These are phyloP conservation scores for Syzygium malaccense DNA, from an alignment of 441 rosid genomes.

Conservation along the genomic window DNA sequence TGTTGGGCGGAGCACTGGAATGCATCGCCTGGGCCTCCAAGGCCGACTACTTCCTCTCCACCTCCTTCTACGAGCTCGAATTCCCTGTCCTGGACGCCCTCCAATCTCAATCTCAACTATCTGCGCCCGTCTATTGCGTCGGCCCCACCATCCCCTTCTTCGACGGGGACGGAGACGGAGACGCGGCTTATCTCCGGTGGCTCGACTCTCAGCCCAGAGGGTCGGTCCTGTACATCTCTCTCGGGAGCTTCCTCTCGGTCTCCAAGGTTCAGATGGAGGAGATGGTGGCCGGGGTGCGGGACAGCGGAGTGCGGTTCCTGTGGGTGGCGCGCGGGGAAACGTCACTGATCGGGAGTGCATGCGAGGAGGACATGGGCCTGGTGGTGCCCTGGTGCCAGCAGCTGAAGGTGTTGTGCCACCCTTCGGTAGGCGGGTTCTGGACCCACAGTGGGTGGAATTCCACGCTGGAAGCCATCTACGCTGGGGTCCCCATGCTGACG, in stretches of 20 bases:
- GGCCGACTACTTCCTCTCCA: neutral
- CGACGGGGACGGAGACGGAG: neutral
- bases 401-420: slow-evolving; percentile 21
- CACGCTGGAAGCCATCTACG: slow-evolving; percentile 19
- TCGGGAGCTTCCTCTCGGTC: neutral
- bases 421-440: slow-evolving; percentile 24
- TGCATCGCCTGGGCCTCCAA: neutral
- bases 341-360: neutral
- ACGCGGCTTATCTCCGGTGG: neutral
- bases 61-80: neutral
- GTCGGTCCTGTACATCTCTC: neutral
- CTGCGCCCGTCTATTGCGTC: neutral
- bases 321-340: neutral
- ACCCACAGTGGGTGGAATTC: slow-evolving; percentile 31
- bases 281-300: neutral
- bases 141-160: neutral
- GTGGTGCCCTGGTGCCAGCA: slow-evolving; percentile 31
- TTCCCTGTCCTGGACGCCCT: neutral
- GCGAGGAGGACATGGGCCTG: slow-evolving; percentile 7
- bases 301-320: neutral
- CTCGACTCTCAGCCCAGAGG: neutral
- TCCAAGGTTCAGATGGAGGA: neutral
- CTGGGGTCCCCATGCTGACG: slow-evolving; percentile 24
- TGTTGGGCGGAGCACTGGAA: neutral
- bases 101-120: neutral